A percentile compares a stretch with the other conserved stretches of the same genome.
These are phyloP conservation scores for Chlamydomonas eustigma DNA, from an alignment of 139 green algal genomes.

Conservation along the genomic window DNA sequence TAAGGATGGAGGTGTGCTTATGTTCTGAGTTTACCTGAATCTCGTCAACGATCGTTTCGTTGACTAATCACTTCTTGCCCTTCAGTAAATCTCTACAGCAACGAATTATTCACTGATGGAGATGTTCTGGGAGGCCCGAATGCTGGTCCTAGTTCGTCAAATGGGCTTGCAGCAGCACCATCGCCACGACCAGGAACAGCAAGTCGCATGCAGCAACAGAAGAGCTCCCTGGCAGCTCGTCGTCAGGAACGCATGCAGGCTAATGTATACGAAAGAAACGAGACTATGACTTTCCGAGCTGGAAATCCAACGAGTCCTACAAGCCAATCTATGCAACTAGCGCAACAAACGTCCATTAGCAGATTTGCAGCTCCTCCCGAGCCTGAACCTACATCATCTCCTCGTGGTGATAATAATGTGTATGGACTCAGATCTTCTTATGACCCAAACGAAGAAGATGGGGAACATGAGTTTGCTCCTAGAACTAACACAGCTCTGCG, in stretches of 20 bases:
- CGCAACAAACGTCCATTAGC: slow-evolving; percentile 9
- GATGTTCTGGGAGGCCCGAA: slow-evolving; percentile 21
- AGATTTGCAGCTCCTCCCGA: slow-evolving; percentile 2
- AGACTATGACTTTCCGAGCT: background rate
- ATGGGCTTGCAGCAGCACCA: background rate
- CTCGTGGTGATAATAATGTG: slow-evolving; percentile 6
- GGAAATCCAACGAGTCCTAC: background rate
- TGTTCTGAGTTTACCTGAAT: too few species aligned
- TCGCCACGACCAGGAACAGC: background rate
- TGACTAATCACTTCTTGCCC: too few species aligned
- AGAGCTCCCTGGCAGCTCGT: slow-evolving; percentile 21
- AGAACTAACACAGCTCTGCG: too few species aligned
- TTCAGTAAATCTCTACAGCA: slow-evolving; percentile 30
- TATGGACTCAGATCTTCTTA: slow-evolving; percentile 47
- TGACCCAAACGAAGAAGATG: slow-evolving; percentile 50
- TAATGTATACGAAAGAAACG: slow-evolving; percentile 17
- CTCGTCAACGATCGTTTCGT: too few species aligned
- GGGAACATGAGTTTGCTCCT: slow-evolving; percentile 3
- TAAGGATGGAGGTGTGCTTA: slow-evolving; percentile 23
- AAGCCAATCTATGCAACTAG: background rate
- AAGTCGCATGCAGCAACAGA: slow-evolving; percentile 16
- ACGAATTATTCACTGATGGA: slow-evolving; percentile 41
- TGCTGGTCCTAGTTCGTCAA: background rate
- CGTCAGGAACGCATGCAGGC: slow-evolving; percentile 33
- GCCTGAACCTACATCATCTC: background rate